Evolutionary conservation across 345 rosid species (phyloP).

Genomic region (Citrus mangshanensis): DNA sequence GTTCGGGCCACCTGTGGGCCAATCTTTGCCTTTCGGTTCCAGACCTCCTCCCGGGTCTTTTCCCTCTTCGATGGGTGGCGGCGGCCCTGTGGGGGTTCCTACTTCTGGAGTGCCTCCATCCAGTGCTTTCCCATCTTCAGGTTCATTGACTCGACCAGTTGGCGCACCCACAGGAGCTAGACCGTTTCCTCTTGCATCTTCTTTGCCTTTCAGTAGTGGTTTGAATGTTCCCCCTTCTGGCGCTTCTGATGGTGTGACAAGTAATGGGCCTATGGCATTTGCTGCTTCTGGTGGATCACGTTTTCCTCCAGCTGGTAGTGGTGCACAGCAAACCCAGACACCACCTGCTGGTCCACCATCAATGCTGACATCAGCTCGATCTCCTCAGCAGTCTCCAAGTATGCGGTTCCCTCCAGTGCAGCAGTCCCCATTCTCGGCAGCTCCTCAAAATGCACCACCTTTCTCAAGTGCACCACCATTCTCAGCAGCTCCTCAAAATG

Average conservation of each 20-base stretch:
- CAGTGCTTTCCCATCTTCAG: constrained; percentile 31
- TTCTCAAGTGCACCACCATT: constrained; percentile 47
- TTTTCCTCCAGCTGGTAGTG: constrained; percentile 36
- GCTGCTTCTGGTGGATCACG: constrained; percentile 35
- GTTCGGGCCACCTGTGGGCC: constrained; percentile 48
- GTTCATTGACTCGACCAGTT: constrained; percentile 27
- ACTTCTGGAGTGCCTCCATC: constrained; percentile 27
- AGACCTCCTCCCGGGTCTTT: constrained; percentile 56
- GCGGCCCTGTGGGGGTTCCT: constrained; percentile 22
- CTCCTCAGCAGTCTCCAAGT: constrained; percentile 50
- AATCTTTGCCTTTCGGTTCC: constrained; percentile 53
- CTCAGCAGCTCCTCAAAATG: constrained; percentile 45
- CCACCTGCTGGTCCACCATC: constrained; percentile 50
- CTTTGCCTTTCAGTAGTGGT: constrained; percentile 30
- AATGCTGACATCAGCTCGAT: constrained; percentile 27
- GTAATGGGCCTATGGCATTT: constrained; percentile 41
- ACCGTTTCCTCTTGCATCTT: constrained; percentile 42
- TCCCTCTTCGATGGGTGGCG: constrained; percentile 37
- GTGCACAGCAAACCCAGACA: constrained; percentile 31
- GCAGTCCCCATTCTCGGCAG: constrained; percentile 39
- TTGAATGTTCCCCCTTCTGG: constrained; percentile 32
- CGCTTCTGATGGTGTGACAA: constrained; percentile 16
- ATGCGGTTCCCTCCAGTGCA: constrained; percentile 44
- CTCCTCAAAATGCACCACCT: constrained; percentile 45
- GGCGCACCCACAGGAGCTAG: constrained; percentile 45